These are phyloP conservation scores for Fraxinus quadrangulata DNA, from an alignment of 257 asterid genomes.

Conservation along the genomic window DNA sequence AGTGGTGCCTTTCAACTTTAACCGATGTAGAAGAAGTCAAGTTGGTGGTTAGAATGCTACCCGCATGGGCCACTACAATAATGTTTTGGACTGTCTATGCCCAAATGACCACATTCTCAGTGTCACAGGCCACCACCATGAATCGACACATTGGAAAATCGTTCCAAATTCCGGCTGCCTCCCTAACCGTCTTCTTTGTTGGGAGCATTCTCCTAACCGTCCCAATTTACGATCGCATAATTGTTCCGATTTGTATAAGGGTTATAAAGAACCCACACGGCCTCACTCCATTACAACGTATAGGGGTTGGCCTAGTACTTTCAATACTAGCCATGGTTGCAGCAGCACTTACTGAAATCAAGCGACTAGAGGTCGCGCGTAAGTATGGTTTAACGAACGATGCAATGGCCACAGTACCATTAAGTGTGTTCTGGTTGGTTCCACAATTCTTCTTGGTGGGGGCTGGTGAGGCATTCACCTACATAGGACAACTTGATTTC, in stretches of 20 bases:
- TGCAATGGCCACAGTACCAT: constrained; percentile 18
- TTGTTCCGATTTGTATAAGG: constrained; percentile 33
- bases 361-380: constrained; percentile 28
- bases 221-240: constrained; percentile 39
- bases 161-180: constrained; percentile 58
- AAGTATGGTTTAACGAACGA: constrained; percentile 28
- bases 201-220: constrained; percentile 52
- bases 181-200: constrained; percentile 59
- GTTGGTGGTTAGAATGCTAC: constrained; percentile 54
- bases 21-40: constrained; percentile 74
- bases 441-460: constrained; percentile 55
- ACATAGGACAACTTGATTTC: constrained; percentile 58
- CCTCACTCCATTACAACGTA: constrained; percentile 46
- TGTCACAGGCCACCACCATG: constrained; percentile 66
- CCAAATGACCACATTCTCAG: constrained; percentile 75
- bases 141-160: constrained; percentile 44
- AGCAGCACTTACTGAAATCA: constrained; percentile 41
- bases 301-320: constrained; percentile 36
- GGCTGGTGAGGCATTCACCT: constrained; percentile 58
- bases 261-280: constrained; percentile 38
- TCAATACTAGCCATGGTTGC: constrained; percentile 42
- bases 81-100: constrained; percentile 68
- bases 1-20: constrained; percentile 69
- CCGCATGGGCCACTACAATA: constrained; percentile 71
- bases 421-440: constrained; percentile 48